Conservation (phyloP, 2,329 filamentous ascomycete genomes). For the Alternaria gansuensis region DNA sequence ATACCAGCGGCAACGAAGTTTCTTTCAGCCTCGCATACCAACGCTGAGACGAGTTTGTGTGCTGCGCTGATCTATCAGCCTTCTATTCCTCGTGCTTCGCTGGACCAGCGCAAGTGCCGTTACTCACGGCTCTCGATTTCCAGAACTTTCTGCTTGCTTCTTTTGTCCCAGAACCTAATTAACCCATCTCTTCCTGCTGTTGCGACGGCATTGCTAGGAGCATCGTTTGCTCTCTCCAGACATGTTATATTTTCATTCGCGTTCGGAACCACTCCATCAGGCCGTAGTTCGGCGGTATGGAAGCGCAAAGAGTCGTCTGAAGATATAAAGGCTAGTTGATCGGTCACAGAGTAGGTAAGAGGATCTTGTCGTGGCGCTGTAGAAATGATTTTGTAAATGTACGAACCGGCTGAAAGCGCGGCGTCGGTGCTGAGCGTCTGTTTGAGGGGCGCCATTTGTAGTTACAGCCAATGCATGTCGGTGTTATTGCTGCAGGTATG, state of each 20-base stretch:
- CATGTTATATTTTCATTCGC: conserved; percentile 71
- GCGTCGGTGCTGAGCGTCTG: conserved; percentile 33
- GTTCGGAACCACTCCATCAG: conserved; percentile 60
- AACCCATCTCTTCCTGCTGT: conserved; percentile 77
- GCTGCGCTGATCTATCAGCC: conserved; percentile 51
- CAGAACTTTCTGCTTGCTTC: conserved; percentile 60
- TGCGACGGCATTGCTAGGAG: conserved; percentile 64
- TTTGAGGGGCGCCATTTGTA: conserved; percentile 33
- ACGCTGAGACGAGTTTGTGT: conserved; percentile 66
- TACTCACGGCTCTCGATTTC: conserved; percentile 49
- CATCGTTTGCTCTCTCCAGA: conserved; percentile 64
- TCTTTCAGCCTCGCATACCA: conserved; percentile 66
- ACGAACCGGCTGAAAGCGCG: conserved; percentile 47
- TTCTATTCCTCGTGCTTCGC: background rate
- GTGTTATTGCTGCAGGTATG: background rate
- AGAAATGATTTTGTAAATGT: conserved; percentile 52
- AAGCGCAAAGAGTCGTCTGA: conserved; percentile 76
- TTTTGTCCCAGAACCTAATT: conserved; percentile 72
- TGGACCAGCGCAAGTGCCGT: background rate
- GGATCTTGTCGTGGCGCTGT: conserved; percentile 45
- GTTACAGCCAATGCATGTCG: background rate
- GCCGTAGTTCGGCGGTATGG: conserved; percentile 65
- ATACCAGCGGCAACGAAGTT: conserved; percentile 76
- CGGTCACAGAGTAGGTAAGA: conserved; percentile 42
- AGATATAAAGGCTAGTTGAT: conserved; percentile 67